phyloP scores from a whole-genome alignment of 2,329 filamentous ascomycete species.

The Penicillium freii region DNA sequence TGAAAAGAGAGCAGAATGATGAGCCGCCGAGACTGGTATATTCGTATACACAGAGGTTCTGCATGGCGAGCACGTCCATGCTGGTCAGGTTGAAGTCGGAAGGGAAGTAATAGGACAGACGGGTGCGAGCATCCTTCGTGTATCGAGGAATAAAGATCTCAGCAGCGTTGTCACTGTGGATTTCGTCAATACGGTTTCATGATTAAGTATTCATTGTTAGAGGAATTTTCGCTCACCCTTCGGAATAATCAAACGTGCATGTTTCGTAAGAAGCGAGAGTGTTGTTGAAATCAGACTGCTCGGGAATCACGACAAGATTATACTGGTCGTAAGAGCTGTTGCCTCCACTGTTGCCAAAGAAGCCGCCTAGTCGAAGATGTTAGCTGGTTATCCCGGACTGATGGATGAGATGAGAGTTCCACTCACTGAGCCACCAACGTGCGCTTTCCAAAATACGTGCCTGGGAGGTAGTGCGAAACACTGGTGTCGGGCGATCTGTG shows the following conservation, averaged over 20 bases:
- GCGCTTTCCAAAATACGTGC: constrained; percentile 54
- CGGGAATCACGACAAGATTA: constrained; percentile 52
- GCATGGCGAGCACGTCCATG: constrained; percentile 53
- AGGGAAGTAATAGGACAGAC: constrained; percentile 50
- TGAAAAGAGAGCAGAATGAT: constrained; percentile 56
- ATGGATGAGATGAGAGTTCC: neutral
- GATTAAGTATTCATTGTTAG: neutral
- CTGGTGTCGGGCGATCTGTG: constrained; percentile 49
- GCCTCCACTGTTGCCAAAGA: constrained; percentile 26
- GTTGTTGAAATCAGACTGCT: constrained; percentile 53
- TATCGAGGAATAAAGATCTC: constrained; percentile 48
- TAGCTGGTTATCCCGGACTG: neutral
- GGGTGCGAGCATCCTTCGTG: constrained; percentile 45
- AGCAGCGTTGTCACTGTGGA: constrained; percentile 29
- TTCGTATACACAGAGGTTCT: constrained; percentile 57
- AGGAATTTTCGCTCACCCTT: constrained; percentile 15
- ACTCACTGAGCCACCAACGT: constrained; percentile 43
- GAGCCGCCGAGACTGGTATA: constrained; percentile 50
- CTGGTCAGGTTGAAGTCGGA: constrained; percentile 49
- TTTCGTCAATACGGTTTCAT: neutral
- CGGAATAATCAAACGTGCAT: constrained; percentile 43
- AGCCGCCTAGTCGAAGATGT: constrained; percentile 15
- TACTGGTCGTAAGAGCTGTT: constrained; percentile 31
- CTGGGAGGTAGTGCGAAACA: constrained; percentile 56
- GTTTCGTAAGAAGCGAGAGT: constrained; percentile 54